Conservation (phyloP, 306 rosid genomes). For the Gastrolobium villosum region DNA sequence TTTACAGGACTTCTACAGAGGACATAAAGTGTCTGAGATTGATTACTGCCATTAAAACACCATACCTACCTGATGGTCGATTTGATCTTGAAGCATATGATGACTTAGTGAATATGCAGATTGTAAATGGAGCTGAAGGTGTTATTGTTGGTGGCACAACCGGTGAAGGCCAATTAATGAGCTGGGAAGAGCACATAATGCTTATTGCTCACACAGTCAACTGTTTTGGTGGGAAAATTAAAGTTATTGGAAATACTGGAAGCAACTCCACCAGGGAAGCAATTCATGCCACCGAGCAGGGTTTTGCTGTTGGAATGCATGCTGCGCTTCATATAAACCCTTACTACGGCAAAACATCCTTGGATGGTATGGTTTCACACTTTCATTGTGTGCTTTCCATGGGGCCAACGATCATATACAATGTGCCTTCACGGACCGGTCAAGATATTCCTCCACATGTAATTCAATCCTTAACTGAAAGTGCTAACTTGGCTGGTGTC, state of each 20-base stretch:
- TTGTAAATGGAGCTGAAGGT: constrained; percentile 78
- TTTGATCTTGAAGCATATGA: constrained; percentile 97
- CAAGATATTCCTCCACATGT: constrained; percentile 94
- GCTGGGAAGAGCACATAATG: constrained; percentile 99
- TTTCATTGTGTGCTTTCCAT: constrained; percentile 78
- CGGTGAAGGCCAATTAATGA: constrained; percentile 96
- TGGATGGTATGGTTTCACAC: constrained; percentile 81
- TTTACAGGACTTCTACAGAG: constrained; percentile 83
- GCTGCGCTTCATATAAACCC: constrained; percentile 99
- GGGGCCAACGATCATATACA: constrained; percentile 94
- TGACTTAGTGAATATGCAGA: constrained; percentile 78
- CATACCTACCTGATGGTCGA: constrained; percentile 96
- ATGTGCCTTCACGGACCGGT: constrained; percentile 94
- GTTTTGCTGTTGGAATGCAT: constrained; percentile 99
- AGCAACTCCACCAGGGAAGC: constrained; percentile 97
- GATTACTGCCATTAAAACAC: constrained; percentile 94
- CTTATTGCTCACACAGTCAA: constrained; percentile 92
- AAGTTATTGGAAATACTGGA: constrained; percentile 94
- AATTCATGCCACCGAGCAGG: constrained; percentile 94
- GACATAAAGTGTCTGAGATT: constrained; percentile 78
- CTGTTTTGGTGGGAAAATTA: constrained; percentile 88
- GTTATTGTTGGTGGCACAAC: constrained; percentile 96
- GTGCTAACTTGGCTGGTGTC: constrained; percentile 82
- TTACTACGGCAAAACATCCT: constrained; percentile 92
- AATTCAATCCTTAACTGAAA: constrained; percentile 65